Evolutionary conservation across 257 asterid species (phyloP), one percentile per base, ranked within the genome.

Genomic region (Anisodus tanguticus): DNA sequence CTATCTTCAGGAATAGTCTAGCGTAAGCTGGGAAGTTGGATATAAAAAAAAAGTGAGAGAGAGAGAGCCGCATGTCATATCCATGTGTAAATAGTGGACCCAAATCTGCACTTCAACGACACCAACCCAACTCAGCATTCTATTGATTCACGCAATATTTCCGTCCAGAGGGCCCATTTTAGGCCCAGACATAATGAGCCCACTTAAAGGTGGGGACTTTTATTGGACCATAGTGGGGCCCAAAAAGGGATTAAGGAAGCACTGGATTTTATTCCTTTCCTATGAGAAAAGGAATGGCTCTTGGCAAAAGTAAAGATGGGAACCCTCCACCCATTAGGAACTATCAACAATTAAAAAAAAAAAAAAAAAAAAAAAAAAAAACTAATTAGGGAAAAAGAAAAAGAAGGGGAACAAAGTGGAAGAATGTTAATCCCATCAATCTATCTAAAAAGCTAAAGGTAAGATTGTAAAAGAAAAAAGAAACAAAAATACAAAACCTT

Each of bases 351-450:
- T 31, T 31, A 1, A 0, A 83, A 80, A 81, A 53, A 17, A 17
- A 78, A 0, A 4, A 9, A 82, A 8, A 71, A 72, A 60, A 80
- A 63, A 51, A 84, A 49, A 76, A 17, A 83, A 71, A 45, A 78
- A 41, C 57, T 54, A 78, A 55, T 31, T 67, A 70, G 81, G 69
- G 17, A 79, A 83, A 84, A 63, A 67, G 1, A 41, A 41, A 35
- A 51, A 37, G 15, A 59, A 84, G 77, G 92, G 95, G 89, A 95
- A 92, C 95, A 94, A 91, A 93, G 93, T 91, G 97, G 92, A 89
- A 87, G 98, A 91, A 94, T 92, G 93, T 91, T 93, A 82, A 86
- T 91, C 85, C 90, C 90, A 93, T 92, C 94, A 88, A 77, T 84
- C 83, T 86, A 91, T 85, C 80, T 86, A 91, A 91, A 89, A 13